phyloP scores from a whole-genome alignment of 108 stramenopile genomes.

The Discostella pseudostelligera region DNA sequence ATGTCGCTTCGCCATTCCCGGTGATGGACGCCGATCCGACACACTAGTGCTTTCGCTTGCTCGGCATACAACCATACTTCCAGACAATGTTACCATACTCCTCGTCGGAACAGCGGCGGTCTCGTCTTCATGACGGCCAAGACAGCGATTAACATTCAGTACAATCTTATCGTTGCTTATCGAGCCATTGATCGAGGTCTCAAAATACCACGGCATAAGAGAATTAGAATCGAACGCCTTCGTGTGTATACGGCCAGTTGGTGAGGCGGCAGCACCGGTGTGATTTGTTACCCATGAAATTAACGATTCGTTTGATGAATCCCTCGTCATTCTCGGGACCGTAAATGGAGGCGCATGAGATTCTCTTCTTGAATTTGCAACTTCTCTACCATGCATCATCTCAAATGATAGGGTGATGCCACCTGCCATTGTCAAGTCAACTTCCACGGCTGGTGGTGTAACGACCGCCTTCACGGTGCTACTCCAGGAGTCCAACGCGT shows the following conservation, averaged over 20 bases:
- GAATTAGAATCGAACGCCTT: constrained; percentile 73
- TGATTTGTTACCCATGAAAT: constrained; percentile 67
- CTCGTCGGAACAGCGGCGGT: constrained; percentile 22
- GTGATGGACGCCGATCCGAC: constrained; percentile 25
- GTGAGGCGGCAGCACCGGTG: constrained; percentile 3
- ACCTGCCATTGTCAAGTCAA: constrained; percentile 82
- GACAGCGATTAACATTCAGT: constrained; percentile 59
- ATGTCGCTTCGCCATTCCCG: constrained; percentile 18
- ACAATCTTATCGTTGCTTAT: constrained; percentile 61
- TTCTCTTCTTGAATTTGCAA: constrained; percentile 39
- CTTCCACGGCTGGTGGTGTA: constrained; percentile 74
- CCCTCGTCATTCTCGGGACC: constrained; percentile 19
- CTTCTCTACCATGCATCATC: constrained; percentile 78
- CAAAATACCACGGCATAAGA: constrained; percentile 76
- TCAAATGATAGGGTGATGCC: constrained; percentile 78
- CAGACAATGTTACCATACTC: constrained; percentile 58
- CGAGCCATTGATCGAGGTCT: constrained; percentile 65
- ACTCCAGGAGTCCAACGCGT: constrained; percentile 69
- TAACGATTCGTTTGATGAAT: constrained; percentile 46
- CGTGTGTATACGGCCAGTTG: constrained; percentile 20
- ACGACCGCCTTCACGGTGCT: constrained; percentile 67
- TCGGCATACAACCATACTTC: constrained; percentile 76
- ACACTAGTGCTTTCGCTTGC: constrained; percentile 32
- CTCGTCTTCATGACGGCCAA: constrained; percentile 52
- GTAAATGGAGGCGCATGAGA: constrained; percentile 9